Evolutionary conservation across 768 basidiomycete genomes (phyloP).

Genomic region (Russula sp.): DNA sequence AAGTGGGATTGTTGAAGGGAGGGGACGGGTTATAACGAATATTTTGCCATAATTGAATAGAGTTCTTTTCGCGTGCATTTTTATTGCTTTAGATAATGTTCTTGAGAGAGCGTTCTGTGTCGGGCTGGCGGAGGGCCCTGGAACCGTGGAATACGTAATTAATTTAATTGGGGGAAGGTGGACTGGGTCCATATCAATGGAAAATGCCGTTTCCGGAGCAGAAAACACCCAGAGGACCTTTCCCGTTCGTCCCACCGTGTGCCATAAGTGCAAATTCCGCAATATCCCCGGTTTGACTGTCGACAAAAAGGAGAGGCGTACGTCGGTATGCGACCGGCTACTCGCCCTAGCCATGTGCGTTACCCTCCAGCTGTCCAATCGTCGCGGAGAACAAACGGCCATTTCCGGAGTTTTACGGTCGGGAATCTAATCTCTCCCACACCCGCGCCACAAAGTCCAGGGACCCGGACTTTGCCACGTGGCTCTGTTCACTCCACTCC

Average conservation of each 20-base stretch:
- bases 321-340: neutral
- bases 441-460: slow-evolving; percentile 26
- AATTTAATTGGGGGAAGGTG: slow-evolving; percentile 22
- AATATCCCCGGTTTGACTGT: slow-evolving; percentile 17
- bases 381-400: slow-evolving; percentile 24
- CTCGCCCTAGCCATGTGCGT: slow-evolving; percentile 18
- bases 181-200: slow-evolving; percentile 23
- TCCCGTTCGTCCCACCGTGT: slow-evolving; percentile 18
- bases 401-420: slow-evolving; percentile 17
- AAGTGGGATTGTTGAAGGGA: slow-evolving; percentile 36
- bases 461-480: slow-evolving; percentile 21
- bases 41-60: slow-evolving; percentile 37
- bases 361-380: slow-evolving; percentile 9
- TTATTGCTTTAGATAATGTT: slow-evolving; percentile 41
- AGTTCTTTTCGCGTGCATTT: slow-evolving; percentile 60
- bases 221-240: slow-evolving; percentile 16
- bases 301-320: neutral
- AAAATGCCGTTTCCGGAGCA: slow-evolving; percentile 25
- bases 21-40: slow-evolving; percentile 62
- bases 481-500: slow-evolving; percentile 2
- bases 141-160: slow-evolving; percentile 27
- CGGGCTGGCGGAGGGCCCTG: slow-evolving; percentile 25
- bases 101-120: slow-evolving; percentile 25
- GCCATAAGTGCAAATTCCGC: slow-evolving; percentile 20
- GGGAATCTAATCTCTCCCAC: slow-evolving; percentile 20